Evolutionary conservation across 805 yeast species (phyloP), one percentile per base, ranked within the genome.

Genomic region (Candida succiphila): DNA sequence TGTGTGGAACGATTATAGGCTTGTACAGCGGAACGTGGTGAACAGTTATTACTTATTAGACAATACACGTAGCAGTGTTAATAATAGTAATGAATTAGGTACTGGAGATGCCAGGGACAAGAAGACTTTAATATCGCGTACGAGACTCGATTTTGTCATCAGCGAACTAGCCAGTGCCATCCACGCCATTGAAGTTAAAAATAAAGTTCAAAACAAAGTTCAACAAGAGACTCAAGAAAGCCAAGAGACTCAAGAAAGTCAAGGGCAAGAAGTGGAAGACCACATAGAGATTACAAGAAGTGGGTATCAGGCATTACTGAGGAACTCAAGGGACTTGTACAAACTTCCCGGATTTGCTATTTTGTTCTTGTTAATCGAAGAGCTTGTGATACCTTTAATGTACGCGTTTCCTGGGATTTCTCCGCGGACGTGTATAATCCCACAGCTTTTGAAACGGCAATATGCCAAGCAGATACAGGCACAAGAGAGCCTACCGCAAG

Each of bases 351-450:
- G 64, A n/a, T 78, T 78, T 57, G 79, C 68, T 1, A 44, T 70
- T 2, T 43, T 76, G 1, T 67, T 75, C 38, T 51, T 67, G n/a
- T 44, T 75, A 1, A 67, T 73, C 38, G 72, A 73, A 48, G 86
- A 78, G 43, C 41, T 60, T 31, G 73, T 82, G 0, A 72, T 82
- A 1, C 30, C 71, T 0, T 38, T 78, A 6, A 66, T 78, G 37
- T 65, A 61, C 35, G 38, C 58, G 2, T 54, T 75, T 31, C 86
- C 87, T 0, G 63, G 63, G 27, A 43, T 78, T 12, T 64, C 78
- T 4, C 87, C 85, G 0, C 67, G 66, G 38, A 78, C 83, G 0
- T 78, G 85, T 51, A 57, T 69, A 6, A 50, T 75, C 16, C 81
- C 81, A 1, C 51, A 54, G 7, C 52, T 71, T 17, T 43, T 61